A percentile compares a stretch with the other conserved stretches of the same genome.
Evolutionary conservation across 805 yeast species (phyloP).

Genomic region (Starmerella floris): DNA sequence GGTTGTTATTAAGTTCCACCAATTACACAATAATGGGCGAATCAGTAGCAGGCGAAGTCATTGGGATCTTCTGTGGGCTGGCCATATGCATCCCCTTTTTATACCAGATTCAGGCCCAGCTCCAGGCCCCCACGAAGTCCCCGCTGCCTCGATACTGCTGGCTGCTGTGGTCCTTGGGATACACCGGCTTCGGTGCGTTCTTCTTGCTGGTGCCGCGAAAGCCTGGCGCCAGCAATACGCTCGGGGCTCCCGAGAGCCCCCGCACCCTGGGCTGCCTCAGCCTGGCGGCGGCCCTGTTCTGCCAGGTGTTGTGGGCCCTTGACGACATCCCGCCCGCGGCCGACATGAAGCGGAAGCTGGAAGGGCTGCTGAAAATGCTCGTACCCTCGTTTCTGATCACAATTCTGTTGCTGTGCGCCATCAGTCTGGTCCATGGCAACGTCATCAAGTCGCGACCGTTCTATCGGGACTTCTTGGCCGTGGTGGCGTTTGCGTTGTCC

Average conservation of each 20-base stretch:
- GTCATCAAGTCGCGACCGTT: slow-evolving; percentile 2
- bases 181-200: slow-evolving; percentile 2
- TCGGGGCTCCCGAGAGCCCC: slow-evolving; percentile 7
- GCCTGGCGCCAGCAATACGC: background rate
- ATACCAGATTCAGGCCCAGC: slow-evolving; percentile 6
- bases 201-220: slow-evolving; percentile 8
- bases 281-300: slow-evolving; percentile 1
- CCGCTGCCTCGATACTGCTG: slow-evolving; percentile 8
- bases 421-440: background rate
- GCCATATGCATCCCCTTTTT: slow-evolving; percentile 3
- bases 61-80: slow-evolving; percentile 6
- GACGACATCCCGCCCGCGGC: slow-evolving; percentile 7
- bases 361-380: background rate
- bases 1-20: no score
- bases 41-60: slow-evolving; percentile 9
- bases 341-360: background rate
- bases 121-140: background rate
- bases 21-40: slow-evolving; percentile 5
- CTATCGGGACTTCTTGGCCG: slow-evolving; percentile 3
- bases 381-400: background rate
- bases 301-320: slow-evolving; percentile 9
- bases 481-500: background rate
- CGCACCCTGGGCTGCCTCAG: slow-evolving; percentile 3
- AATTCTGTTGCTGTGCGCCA: background rate
- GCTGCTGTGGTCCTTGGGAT: slow-evolving; percentile 7